Conservation (phyloP, 495 filamentous ascomycete species). For the Penicillium desertorum region DNA sequence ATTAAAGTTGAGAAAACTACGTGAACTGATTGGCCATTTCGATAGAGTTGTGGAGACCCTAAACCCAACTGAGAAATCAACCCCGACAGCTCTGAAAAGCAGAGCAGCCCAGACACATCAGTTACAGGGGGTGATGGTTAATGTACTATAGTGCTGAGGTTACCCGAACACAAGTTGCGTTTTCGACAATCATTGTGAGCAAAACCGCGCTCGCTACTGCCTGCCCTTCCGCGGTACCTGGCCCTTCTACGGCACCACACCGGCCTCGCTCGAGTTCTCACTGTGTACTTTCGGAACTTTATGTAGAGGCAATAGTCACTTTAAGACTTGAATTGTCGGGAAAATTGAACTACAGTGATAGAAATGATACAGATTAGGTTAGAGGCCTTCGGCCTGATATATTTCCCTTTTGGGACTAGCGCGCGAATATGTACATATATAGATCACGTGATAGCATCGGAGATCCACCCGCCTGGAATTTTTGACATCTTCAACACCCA, state of each 20-base stretch:
- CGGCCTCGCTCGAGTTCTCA: not conserved
- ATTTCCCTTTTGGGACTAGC: conserved; percentile 2
- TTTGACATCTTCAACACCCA: conserved; percentile 9
- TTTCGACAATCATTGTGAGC: not conserved
- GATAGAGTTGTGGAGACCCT: not conserved
- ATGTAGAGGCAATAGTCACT: no score
- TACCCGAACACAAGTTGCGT: not conserved
- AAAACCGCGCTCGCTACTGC: not conserved
- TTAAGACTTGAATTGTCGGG: no score
- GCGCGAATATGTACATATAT: not conserved
- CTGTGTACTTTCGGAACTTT: not conserved
- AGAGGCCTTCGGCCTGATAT: not conserved
- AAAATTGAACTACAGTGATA: not conserved
- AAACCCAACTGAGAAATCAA: not conserved
- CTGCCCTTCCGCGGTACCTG: not conserved
- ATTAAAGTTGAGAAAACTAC: not conserved
- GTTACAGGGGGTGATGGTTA: not conserved
- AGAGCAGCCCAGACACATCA: not conserved
- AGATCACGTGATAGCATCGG: not conserved
- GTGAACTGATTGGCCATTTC: not conserved
- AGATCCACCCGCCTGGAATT: conserved; percentile 10
- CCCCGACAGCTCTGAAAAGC: not conserved
- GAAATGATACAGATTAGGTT: not conserved
- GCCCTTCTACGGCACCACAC: not conserved
- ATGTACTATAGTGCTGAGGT: no score